Evolutionary conservation across 2,329 filamentous ascomycete genomes (phyloP).

Genomic region (Fusarium avenaceum): DNA sequence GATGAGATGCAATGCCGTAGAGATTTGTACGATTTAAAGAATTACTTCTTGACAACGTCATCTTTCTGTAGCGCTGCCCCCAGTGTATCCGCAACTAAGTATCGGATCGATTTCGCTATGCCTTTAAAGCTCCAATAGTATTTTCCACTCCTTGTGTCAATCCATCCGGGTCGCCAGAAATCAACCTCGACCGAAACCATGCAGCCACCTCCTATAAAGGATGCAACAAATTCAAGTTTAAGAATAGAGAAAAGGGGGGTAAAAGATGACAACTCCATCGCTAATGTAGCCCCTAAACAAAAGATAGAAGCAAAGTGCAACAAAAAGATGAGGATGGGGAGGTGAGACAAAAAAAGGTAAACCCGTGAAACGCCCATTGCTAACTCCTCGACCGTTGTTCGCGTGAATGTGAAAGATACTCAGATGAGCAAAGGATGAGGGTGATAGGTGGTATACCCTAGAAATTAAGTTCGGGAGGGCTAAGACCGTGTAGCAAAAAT

Average conservation of each 20-base stretch:
- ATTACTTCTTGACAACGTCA: constrained; percentile 37
- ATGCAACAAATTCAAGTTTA: background rate
- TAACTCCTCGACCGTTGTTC: constrained; percentile 40
- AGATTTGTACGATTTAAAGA: constrained; percentile 31
- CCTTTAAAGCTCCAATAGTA: constrained; percentile 4
- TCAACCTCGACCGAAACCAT: constrained; percentile 36
- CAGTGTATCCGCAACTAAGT: constrained; percentile 30
- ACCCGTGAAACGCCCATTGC: constrained; percentile 38
- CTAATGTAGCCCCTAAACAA: constrained; percentile 52
- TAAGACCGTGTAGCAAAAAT: background rate
- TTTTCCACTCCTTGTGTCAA: constrained; percentile 12
- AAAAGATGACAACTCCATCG: constrained; percentile 55
- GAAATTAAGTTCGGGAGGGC: background rate
- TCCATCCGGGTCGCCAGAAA: constrained; percentile 12
- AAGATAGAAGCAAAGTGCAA: constrained; percentile 18
- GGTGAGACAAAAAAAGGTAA: constrained; percentile 19
- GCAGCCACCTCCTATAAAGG: constrained; percentile 20
- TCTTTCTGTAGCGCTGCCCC: constrained; percentile 38
- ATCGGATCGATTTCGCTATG: constrained; percentile 19
- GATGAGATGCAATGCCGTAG: constrained; percentile 10
- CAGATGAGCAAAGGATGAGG: background rate
- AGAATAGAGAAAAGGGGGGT: constrained; percentile 7
- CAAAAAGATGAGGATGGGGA: constrained; percentile 14
- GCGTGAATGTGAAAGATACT: constrained; percentile 27
- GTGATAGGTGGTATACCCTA: background rate